These are phyloP conservation scores for Gentiana macrophylla DNA, from an alignment of 257 asterid genomes.

Conservation along the genomic window DNA sequence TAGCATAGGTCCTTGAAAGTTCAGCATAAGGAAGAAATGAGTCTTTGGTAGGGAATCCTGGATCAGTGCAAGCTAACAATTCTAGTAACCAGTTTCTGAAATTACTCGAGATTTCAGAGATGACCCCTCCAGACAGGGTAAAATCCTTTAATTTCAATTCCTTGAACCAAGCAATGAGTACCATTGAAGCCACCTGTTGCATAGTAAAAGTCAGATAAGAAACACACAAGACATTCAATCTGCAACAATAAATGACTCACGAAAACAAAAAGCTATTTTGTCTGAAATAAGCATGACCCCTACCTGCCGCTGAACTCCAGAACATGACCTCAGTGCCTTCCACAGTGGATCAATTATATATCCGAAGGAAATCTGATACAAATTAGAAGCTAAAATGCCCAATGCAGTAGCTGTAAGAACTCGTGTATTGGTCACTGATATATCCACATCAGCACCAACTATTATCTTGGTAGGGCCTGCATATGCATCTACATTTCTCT, in stretches of 20 bases:
- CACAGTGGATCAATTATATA: slow-evolving; percentile 67
- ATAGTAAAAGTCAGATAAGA: slow-evolving; percentile 3
- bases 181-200: slow-evolving; percentile 81
- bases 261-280: not conserved
- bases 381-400: slow-evolving; percentile 80
- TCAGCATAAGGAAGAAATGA: slow-evolving; percentile 79
- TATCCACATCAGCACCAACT: slow-evolving; percentile 89
- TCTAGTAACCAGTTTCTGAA: slow-evolving; percentile 65
- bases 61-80: slow-evolving; percentile 75
- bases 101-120: slow-evolving; percentile 41
- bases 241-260: not conserved
- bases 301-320: slow-evolving; percentile 99
- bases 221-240: not conserved
- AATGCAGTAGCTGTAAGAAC: slow-evolving; percentile 82
- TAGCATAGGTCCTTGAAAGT: slow-evolving; percentile 80
- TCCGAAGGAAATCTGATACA: slow-evolving; percentile 48
- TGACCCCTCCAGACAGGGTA: slow-evolving; percentile 35
- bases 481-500: slow-evolving; percentile 57
- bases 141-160: slow-evolving; percentile 37
- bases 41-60: slow-evolving; percentile 89
- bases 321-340: slow-evolving; percentile 71
- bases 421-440: slow-evolving; percentile 79
- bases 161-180: slow-evolving; percentile 89
- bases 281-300: slow-evolving; percentile 5
- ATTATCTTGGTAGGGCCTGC: slow-evolving; percentile 54